Conservation (phyloP, 257 asterid genomes). For the Oldenlandia corymbosa region DNA sequence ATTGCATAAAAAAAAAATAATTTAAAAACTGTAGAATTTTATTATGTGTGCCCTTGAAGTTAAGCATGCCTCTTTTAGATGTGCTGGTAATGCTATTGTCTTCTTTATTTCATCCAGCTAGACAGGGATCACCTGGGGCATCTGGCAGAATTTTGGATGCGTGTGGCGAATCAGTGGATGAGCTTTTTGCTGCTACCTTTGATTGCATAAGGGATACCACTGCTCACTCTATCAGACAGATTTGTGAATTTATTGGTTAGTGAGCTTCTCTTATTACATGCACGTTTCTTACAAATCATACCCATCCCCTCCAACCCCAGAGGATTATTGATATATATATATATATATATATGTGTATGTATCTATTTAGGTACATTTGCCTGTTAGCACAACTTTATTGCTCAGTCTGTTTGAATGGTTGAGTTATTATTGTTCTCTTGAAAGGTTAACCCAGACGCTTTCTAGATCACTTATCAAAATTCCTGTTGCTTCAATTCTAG, state of each 20-base stretch:
- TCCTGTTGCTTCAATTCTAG: conserved; percentile 38
- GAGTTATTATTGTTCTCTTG: neutral
- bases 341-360: too few species aligned
- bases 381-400: neutral
- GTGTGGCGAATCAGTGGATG: conserved; percentile 68
- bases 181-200: conserved; percentile 87
- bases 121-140: conserved; percentile 31
- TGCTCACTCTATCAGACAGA: conserved; percentile 54
- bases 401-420: neutral
- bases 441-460: neutral
- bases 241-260: conserved; percentile 71
- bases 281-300: too few species aligned
- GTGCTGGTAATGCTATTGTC: neutral
- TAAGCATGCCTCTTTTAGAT: neutral
- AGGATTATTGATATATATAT: too few species aligned
- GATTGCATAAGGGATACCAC: conserved; percentile 83
- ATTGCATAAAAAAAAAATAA: too few species aligned
- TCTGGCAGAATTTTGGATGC: conserved; percentile 37
- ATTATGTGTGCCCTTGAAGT: neutral
- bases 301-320: too few species aligned
- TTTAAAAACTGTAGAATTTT: neutral
- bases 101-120: conserved; percentile 40
- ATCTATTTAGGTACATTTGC: neutral
- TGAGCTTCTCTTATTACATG: conserved; percentile 14
- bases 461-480: neutral